Evolutionary conservation across 768 basidiomycete genomes (phyloP).

Genomic region (Leccinum disarticulatum): DNA sequence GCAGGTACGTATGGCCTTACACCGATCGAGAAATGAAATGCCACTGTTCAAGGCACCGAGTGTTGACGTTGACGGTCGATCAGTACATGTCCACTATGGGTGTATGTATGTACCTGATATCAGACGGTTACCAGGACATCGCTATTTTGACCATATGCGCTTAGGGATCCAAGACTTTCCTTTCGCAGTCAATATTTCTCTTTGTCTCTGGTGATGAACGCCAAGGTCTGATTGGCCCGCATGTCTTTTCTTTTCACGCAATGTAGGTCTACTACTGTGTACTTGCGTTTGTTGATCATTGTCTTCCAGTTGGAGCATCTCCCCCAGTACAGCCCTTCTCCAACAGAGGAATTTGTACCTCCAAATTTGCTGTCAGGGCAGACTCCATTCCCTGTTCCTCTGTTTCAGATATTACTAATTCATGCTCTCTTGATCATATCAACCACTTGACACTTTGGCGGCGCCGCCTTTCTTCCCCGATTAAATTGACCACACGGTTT

Average conservation of each 20-base stretch:
- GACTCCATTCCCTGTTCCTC: not conserved
- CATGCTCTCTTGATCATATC: not conserved
- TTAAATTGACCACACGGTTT: not conserved
- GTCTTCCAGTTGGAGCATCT: not conserved
- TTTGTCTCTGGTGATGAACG: not conserved
- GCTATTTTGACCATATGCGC: not conserved
- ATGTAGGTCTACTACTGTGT: not conserved
- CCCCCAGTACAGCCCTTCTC: not conserved
- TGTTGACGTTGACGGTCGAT: not conserved
- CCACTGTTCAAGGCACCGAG: no score
- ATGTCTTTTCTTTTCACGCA: not conserved
- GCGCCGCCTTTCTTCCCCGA: not conserved
- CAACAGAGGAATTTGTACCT: not conserved
- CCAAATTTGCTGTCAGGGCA: not conserved
- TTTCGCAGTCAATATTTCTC: not conserved
- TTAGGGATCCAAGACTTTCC: not conserved
- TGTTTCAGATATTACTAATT: not conserved
- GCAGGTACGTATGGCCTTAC: no score
- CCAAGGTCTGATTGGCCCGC: constrained; percentile 3
- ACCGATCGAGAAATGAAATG: no score
- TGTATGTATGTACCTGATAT: not conserved
- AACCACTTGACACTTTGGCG: not conserved
- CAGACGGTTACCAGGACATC: not conserved
- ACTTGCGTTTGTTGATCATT: not conserved
- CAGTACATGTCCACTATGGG: not conserved